A percentile compares a stretch with the other conserved stretches of the same genome.
These are phyloP conservation scores for Tolypocladium sp. DNA, from an alignment of 2,329 filamentous ascomycete species.

Conservation along the genomic window DNA sequence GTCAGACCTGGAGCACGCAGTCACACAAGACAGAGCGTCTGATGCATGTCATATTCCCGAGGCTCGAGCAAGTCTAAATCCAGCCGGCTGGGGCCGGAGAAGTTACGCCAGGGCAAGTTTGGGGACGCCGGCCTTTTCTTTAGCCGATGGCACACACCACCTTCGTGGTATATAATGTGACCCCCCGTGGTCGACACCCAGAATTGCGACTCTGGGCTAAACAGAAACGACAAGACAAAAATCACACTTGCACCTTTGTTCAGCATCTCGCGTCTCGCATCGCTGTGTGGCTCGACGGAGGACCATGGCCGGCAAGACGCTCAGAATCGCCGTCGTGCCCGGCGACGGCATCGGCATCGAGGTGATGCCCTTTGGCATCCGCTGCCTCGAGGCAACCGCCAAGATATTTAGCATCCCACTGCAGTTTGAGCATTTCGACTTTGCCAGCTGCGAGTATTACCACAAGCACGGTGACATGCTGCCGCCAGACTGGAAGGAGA, in stretches of 20 bases:
- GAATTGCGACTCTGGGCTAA: background rate
- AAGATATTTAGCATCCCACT: background rate
- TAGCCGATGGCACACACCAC: background rate
- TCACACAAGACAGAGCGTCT: too few species aligned
- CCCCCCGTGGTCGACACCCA: background rate
- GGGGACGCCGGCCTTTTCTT: background rate
- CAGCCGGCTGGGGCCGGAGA: too few species aligned
- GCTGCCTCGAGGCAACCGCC: background rate
- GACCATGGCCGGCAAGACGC: background rate
- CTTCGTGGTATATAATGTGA: background rate
- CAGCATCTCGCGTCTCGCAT: background rate
- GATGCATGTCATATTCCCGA: too few species aligned
- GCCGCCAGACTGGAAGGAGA: background rate
- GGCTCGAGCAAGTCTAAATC: too few species aligned
- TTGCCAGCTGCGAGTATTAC: background rate
- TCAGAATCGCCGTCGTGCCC: background rate
- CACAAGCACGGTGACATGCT: background rate
- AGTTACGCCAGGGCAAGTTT: too few species aligned
- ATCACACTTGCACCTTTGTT: background rate
- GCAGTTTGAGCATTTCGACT: background rate
- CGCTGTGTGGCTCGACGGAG: background rate
- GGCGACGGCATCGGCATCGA: background rate
- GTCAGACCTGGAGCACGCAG: too few species aligned
- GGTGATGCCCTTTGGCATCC: background rate
- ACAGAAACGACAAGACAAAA: background rate